Percentiles rank a stretch among this genome's conserved stretches.
Conservation (phyloP, 2,329 filamentous ascomycete genomes). For the Verticillium nubilum region DNA sequence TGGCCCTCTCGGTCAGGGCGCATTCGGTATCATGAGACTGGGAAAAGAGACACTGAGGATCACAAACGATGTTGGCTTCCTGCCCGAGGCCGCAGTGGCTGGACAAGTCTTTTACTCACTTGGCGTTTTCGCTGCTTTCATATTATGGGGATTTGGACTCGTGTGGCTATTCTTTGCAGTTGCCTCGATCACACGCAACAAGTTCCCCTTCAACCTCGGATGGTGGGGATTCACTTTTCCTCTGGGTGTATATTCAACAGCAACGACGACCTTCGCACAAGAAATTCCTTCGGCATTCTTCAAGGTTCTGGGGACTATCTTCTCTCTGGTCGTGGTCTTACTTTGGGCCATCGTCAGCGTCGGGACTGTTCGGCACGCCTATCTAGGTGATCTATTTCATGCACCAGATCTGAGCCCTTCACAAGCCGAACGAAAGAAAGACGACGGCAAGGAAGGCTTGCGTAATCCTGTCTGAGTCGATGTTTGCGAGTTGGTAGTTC, state of each 20-base stretch:
- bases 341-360: slow-evolving; percentile 36
- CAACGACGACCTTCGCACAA: slow-evolving; percentile 30
- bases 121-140: slow-evolving; percentile 39
- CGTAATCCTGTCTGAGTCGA: neutral
- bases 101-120: slow-evolving; percentile 53
- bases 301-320: slow-evolving; percentile 32
- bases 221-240: slow-evolving; percentile 45
- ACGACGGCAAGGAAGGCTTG: neutral
- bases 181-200: slow-evolving; percentile 30
- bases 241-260: slow-evolving; percentile 37
- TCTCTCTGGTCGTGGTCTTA: slow-evolving; percentile 32
- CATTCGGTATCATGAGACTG: slow-evolving; percentile 49
- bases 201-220: slow-evolving; percentile 39
- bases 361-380: slow-evolving; percentile 28
- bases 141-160: slow-evolving; percentile 40
- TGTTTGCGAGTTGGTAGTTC: neutral
- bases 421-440: neutral
- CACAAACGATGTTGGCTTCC: neutral
- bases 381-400: slow-evolving; percentile 36
- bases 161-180: slow-evolving; percentile 38
- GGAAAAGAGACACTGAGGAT: slow-evolving; percentile 40
- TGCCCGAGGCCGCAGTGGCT: slow-evolving; percentile 34
- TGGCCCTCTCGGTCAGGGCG: slow-evolving; percentile 61
- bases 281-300: slow-evolving; percentile 38
- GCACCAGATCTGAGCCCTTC: slow-evolving; percentile 21